Evolutionary conservation across 2,329 filamentous ascomycete genomes (phyloP).

Genomic region (Microsporum canis): DNA sequence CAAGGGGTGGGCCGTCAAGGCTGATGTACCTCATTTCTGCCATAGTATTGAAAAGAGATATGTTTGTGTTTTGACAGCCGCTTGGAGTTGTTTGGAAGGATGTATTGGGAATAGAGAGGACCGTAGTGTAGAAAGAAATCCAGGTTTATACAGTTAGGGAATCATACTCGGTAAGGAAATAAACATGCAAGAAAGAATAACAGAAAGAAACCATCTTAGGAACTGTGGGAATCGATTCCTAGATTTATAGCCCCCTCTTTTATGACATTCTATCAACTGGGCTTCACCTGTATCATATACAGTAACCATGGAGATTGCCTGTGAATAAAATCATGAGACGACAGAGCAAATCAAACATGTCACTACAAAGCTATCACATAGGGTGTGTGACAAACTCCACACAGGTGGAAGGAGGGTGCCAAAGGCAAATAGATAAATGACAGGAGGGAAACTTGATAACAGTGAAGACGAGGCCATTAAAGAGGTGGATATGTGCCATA

Average conservation of each 20-base stretch:
- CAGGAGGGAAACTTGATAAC: neutral
- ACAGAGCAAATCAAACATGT: slow-evolving; percentile 1
- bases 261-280: neutral
- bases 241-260: neutral
- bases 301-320: neutral
- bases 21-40: slow-evolving; percentile 20
- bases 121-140: neutral
- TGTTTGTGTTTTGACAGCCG: neutral
- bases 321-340: slow-evolving; percentile 3
- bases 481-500: neutral
- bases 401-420: no score
- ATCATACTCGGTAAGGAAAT: neutral
- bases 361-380: slow-evolving; percentile 1
- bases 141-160: neutral
- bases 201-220: neutral
- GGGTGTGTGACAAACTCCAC: slow-evolving; percentile 1
- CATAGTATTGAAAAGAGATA: slow-evolving; percentile 1
- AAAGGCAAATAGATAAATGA: neutral
- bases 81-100: neutral
- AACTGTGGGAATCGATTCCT: neutral
- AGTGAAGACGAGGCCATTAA: neutral
- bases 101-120: neutral
- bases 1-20: slow-evolving; percentile 23
- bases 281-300: slow-evolving; percentile 4
- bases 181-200: neutral